Conservation (phyloP, 83 land plant genomes). For the Larix sibirica region DNA sequence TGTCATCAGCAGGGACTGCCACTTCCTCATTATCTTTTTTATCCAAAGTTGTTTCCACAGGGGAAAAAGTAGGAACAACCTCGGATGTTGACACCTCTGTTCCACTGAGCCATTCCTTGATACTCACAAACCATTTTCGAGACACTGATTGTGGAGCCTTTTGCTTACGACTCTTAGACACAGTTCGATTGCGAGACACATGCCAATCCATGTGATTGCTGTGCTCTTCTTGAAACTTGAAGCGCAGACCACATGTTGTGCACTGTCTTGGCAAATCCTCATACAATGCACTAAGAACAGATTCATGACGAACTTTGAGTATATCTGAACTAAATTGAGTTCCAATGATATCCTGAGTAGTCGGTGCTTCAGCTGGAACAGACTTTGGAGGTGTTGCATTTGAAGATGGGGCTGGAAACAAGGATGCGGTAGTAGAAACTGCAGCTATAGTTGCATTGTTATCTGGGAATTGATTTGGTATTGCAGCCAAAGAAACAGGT, state of each 20-base stretch:
- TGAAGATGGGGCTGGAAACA: not conserved
- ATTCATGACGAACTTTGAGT: constrained; percentile 83
- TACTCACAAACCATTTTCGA: constrained; percentile 88
- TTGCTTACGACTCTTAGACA: constrained; percentile 68
- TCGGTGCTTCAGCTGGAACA: not conserved
- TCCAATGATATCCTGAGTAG: constrained; percentile 51
- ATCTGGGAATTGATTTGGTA: not conserved
- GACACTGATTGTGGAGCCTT: constrained; percentile 52
- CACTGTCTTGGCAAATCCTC: constrained; percentile 89
- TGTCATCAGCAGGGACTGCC: constrained; percentile 98
- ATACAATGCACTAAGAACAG: constrained; percentile 74
- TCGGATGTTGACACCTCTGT: constrained; percentile 59
- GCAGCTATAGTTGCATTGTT: not conserved
- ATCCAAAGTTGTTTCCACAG: constrained; percentile 45
- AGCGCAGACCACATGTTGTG: constrained; percentile 91
- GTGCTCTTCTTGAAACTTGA: constrained; percentile 85
- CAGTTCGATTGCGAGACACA: constrained; percentile 74
- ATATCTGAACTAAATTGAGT: constrained; percentile 80
- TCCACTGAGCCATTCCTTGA: constrained; percentile 89
- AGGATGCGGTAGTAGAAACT: constrained; percentile 11
- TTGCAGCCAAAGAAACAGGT: constrained; percentile 16
- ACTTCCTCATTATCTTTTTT: constrained; percentile 69
- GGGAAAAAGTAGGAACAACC: constrained; percentile 68
- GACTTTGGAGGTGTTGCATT: not conserved
- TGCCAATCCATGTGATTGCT: constrained; percentile 99